Conservation (phyloP, 2,329 filamentous ascomycete species). For the Chaetomiaceae sp. region DNA sequence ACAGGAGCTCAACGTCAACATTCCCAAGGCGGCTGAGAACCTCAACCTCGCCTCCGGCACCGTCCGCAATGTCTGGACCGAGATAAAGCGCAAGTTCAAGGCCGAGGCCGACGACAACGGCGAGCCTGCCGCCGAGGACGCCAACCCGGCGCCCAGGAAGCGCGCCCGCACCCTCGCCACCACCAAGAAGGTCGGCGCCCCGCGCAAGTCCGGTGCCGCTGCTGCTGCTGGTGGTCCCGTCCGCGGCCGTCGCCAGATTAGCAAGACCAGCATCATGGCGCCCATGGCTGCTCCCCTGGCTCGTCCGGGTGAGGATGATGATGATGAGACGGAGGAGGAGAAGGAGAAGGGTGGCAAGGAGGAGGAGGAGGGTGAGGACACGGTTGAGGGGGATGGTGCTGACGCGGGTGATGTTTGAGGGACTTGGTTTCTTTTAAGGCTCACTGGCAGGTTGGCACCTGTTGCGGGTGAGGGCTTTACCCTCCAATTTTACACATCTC, state of each 20-base stretch:
- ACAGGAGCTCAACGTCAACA: background rate
- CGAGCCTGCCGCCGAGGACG: background rate
- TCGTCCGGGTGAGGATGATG: background rate
- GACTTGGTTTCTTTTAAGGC: no score
- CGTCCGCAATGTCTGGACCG: conserved; percentile 2
- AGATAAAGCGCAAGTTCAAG: conserved; percentile 8
- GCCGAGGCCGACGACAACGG: background rate
- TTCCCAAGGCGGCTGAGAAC: background rate
- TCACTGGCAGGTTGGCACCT: no score
- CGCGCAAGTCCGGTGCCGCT: no score
- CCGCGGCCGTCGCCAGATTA: background rate
- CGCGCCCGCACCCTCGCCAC: conserved; percentile 1
- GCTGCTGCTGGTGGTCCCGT: background rate
- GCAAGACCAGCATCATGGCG: background rate
- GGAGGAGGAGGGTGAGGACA: background rate
- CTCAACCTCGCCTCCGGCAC: background rate
- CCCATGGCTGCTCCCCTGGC: background rate
- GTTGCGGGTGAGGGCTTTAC: background rate
- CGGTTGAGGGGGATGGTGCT: background rate
- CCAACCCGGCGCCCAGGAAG: conserved; percentile 1
- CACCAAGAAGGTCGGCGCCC: background rate
- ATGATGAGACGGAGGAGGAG: background rate
- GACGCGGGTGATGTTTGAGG: background rate
- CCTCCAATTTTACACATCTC: background rate
- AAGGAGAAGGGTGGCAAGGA: background rate